Evolutionary conservation across 2,329 filamentous ascomycete species (phyloP), one percentile per base, ranked within the genome.

Genomic region (Cladophialophora bantiana): DNA sequence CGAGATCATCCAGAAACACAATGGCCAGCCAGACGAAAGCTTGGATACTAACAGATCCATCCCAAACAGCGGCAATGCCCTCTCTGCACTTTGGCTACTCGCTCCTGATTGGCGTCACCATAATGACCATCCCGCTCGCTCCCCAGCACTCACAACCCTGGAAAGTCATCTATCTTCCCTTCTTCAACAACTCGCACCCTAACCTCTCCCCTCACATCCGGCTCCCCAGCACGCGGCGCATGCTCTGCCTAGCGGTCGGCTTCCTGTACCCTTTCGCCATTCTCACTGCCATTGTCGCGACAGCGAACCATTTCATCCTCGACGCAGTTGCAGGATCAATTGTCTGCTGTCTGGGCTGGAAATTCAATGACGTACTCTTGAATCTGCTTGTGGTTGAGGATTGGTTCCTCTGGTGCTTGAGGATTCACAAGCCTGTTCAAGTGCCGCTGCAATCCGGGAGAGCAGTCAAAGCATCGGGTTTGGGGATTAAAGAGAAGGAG

Each of bases 41-140:
- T 53, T 53, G 38, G 59, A 58, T 67, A 18, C 57, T 50, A 13
- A 50, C 9, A 88, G 87, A 12, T 12, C 9, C 4, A 7, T 26
- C 9, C 9, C 26, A 18, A 4, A 50, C 9, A 50, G 45, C 88
- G 62, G 90, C 90, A 7, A 92, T 92, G 90, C 90, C 90, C 0
- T 90, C 88, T 0, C 82, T 92, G 15, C 90, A 92, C 76, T 92
- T 92, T 74, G 90, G 90, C 2, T 92, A 92, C 79, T 89, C 88
- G 3, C 84, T 92, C 35, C 84, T 92, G 73, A 88, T 92, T 74
- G 90, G 90, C 7, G 78, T 92, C 12, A 92, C 89, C 3, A 83
- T 92, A 65, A 85, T 86, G 71, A 87, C 86, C 0, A 85, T 91
- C 55, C 90, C 90, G 1, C 80, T 91, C 0, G 78, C 83, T 9